Evolutionary conservation across 1,139 yeast species (phyloP).

Genomic region (Lodderomyces metapsilosis): DNA sequence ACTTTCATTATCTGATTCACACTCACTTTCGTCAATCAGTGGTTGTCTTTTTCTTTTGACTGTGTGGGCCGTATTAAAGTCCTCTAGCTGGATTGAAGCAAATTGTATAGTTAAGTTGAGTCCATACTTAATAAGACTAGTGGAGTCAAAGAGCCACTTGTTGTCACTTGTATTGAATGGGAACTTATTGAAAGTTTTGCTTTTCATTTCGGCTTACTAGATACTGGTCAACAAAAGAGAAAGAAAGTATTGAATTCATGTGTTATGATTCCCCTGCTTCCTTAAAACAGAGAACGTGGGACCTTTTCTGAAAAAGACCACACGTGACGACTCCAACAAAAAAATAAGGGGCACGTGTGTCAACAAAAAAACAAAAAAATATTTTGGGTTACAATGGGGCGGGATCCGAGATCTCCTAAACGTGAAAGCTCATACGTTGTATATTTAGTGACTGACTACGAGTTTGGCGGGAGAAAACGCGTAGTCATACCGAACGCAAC

Average conservation of each 20-base stretch:
- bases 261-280: background rate
- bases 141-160: slow-evolving; percentile 14
- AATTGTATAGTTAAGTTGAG: slow-evolving; percentile 14
- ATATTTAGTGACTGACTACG: too few species aligned
- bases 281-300: background rate
- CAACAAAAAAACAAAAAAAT: background rate
- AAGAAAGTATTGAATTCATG: background rate
- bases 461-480: too few species aligned
- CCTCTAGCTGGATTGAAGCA: slow-evolving; percentile 6
- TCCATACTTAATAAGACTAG: slow-evolving; percentile 13
- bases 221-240: background rate
- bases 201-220: background rate
- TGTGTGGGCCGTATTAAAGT: background rate
- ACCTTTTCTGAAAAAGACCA: background rate
- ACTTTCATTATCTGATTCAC: slow-evolving; percentile 6
- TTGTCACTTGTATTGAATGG: slow-evolving; percentile 15
- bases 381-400: too few species aligned
- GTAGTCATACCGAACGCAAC: too few species aligned
- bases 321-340: background rate
- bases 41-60: background rate
- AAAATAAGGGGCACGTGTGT: background rate
- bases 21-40: slow-evolving; percentile 2
- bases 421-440: too few species aligned
- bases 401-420: too few species aligned
- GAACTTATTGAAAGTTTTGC: slow-evolving; percentile 7